Conservation (phyloP, 2,329 filamentous ascomycete genomes). For the Neofusicoccum sp. region DNA sequence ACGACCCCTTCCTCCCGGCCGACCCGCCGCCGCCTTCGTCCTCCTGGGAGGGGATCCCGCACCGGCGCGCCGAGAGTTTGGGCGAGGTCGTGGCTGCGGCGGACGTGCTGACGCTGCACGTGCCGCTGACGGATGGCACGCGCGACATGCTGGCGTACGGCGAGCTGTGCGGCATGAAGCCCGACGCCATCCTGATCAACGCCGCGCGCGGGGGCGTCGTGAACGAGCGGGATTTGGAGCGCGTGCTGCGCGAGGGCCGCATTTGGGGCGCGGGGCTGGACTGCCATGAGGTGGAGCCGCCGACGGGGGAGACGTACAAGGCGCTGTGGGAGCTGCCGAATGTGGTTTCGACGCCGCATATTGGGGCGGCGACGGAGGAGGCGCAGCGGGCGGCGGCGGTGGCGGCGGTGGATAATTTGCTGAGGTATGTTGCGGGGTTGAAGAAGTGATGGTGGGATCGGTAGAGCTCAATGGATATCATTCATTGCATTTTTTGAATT, state of each 20-base stretch:
- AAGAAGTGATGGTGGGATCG: not conserved
- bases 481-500: too few species aligned
- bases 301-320: constrained; percentile 39
- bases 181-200: constrained; percentile 46
- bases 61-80: constrained; percentile 24
- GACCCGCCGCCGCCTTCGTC: too few species aligned
- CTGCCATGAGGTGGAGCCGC: constrained; percentile 50
- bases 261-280: constrained; percentile 50
- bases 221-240: constrained; percentile 47
- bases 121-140: constrained; percentile 26
- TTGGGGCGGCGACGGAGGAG: constrained; percentile 46
- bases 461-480: too few species aligned
- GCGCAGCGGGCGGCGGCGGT: constrained; percentile 38
- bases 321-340: constrained; percentile 44
- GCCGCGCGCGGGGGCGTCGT: constrained; percentile 49
- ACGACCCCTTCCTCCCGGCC: constrained; percentile 42
- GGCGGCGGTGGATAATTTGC: constrained; percentile 35
- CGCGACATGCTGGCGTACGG: constrained; percentile 30
- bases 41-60: constrained; percentile 26
- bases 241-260: constrained; percentile 40
- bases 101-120: constrained; percentile 26
- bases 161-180: constrained; percentile 43
- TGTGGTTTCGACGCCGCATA: constrained; percentile 51
- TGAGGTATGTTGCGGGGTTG: not conserved
- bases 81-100: constrained; percentile 21